Base-by-base conservation (phyloP, 108 stramenopile species). In the Asterionellopsis glacialis region DNA sequence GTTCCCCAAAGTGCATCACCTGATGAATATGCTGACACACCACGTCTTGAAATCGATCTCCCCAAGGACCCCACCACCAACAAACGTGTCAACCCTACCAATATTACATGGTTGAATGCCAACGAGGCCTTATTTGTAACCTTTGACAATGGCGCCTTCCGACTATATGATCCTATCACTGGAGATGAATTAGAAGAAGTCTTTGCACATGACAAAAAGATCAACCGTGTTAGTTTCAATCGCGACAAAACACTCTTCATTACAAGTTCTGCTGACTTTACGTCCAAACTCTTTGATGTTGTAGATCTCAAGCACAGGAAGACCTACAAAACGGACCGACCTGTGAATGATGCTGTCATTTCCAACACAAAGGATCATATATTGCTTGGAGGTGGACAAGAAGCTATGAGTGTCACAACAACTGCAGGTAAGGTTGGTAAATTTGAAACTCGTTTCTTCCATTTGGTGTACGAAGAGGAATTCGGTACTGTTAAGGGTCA, bases 271-370 rank as follows among this genome's bases (percentile, higher is more conserved):
- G 93, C 95, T 1, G 99, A 99, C 77, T 89, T 88, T 68, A 95
- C 93, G 33, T 63, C 95, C 63, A 97, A 93, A 61, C 64, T 98
- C 23, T 96, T 87, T 67, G 97, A 98, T 83, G 88, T 93, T 1
- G 87, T 91, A 25, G 87, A 96, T 57, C 69, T 96, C 43, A 70
- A 73, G 42, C 87, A 87, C 56, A 67, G 95, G 70, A 95, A 96
- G 75, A 89, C 87, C 6, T 99, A 96, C 87, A 81, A 90, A 67
- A 97, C 96, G 9, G 98, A 98, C 57, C 89, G 97, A 68, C 97
- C 97, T 1, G 95, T 99, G 48, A 99, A 99, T 69, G 98, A 96
- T 68, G 96, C 94, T n/a, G 96, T 92, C 50, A 95, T 99, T 58
- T 84, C 86, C 26, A 95, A 94, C 51, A 82, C 74, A 13, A 93